phyloP scores from a whole-genome alignment of 306 rosid genomes.

The Trifolium pratense region DNA sequence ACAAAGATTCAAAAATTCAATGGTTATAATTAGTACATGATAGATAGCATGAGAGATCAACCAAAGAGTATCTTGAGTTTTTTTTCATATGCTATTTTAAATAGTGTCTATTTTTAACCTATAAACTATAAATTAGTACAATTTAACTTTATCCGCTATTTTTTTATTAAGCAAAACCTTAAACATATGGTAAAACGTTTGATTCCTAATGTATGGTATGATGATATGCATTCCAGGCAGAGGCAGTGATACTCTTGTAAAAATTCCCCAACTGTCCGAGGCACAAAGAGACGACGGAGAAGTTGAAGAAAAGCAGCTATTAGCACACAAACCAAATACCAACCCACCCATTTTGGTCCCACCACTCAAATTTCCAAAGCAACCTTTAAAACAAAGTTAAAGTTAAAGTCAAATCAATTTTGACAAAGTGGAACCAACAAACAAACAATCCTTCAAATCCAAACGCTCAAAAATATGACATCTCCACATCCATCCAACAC shows the following conservation, averaged over 20 bases:
- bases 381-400: conserved; percentile 8
- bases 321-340: background rate
- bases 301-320: background rate
- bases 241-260: background rate
- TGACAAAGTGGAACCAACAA: background rate
- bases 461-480: background rate
- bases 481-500: conserved; percentile 3
- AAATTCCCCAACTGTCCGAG: background rate
- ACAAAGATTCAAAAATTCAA: too few relatives aligned
- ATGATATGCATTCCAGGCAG: too few relatives aligned
- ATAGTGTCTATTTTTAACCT: too few relatives aligned
- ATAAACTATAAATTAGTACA: too few relatives aligned
- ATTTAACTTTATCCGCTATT: too few relatives aligned
- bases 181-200: too few relatives aligned
- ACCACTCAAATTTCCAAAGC: background rate
- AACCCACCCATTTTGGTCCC: background rate
- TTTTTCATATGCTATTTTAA: too few relatives aligned
- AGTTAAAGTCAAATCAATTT: background rate
- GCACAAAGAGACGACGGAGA: background rate
- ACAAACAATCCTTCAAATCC: background rate
- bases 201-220: too few relatives aligned
- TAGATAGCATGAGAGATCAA: too few relatives aligned
- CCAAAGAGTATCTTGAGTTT: too few relatives aligned
- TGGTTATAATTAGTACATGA: too few relatives aligned
- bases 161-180: too few relatives aligned